phyloP scores from a whole-genome alignment of 139 green algal species.

The Tetradesmus lagerheimii region DNA sequence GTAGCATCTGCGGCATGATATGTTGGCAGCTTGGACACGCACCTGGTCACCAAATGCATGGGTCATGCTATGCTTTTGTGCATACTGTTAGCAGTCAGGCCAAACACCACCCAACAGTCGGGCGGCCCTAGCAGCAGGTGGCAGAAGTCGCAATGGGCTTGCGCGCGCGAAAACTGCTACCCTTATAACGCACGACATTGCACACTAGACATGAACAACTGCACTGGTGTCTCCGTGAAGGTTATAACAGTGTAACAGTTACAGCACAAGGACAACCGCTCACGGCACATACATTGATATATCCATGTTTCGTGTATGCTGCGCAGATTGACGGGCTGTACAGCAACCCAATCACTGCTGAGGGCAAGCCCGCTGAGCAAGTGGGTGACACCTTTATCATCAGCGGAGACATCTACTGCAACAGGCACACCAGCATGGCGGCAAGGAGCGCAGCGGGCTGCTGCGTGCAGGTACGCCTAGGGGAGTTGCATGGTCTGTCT shows the following conservation, averaged over 20 bases:
- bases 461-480: slow-evolving; percentile 51
- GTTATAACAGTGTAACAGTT: too few relatives aligned
- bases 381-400: slow-evolving; percentile 32
- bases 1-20: not conserved
- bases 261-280: too few relatives aligned
- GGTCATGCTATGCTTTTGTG: not conserved
- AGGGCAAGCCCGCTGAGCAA: not conserved
- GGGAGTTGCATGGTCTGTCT: not conserved
- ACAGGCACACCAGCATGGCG: slow-evolving; percentile 47
- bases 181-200: too few relatives aligned
- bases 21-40: not conserved
- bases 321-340: slow-evolving; percentile 2
- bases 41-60: not conserved
- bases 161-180: too few relatives aligned
- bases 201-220: too few relatives aligned
- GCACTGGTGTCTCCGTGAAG: too few relatives aligned
- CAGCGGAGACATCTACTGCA: slow-evolving; percentile 29
- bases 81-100: not conserved
- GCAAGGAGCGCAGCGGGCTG: slow-evolving; percentile 61
- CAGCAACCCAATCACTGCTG: not conserved
- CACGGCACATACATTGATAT: too few relatives aligned
- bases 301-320: too few relatives aligned
- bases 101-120: not conserved
- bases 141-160: too few relatives aligned
- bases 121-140: not conserved